These are phyloP conservation scores for Hansenula sp. DNA, from an alignment of 1,139 yeast species.

Conservation along the genomic window DNA sequence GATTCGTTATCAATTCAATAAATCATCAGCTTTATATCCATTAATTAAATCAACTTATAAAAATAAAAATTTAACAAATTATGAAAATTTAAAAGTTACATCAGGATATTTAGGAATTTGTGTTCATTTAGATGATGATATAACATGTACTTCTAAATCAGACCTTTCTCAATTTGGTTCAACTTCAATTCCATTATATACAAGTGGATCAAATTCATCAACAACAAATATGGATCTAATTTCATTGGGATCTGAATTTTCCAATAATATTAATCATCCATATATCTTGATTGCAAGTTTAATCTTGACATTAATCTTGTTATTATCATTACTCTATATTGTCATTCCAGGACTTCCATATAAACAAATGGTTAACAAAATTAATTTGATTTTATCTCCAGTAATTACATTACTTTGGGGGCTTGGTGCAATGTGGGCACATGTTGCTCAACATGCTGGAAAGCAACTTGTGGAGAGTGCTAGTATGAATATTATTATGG, in stretches of 20 bases:
- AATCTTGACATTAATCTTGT: slow-evolving; percentile 37
- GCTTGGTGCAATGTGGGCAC: slow-evolving; percentile 64
- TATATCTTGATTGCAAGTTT: slow-evolving; percentile 47
- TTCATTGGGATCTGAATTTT: slow-evolving; percentile 37
- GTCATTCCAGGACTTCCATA: slow-evolving; percentile 46
- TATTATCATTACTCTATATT: slow-evolving; percentile 39
- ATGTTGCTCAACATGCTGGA: slow-evolving; percentile 52
- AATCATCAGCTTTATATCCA: slow-evolving; percentile 34
- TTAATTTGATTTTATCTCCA: slow-evolving; percentile 33
- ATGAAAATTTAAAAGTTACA: slow-evolving; percentile 33
- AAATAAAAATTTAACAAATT: slow-evolving; percentile 22
- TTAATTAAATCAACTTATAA: slow-evolving; percentile 31
- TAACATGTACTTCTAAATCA: slow-evolving; percentile 32
- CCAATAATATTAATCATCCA: slow-evolving; percentile 47
- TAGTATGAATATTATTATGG: slow-evolving; percentile 46
- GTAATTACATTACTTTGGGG: slow-evolving; percentile 54
- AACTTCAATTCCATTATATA: slow-evolving; percentile 30
- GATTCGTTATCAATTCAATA: slow-evolving; percentile 41
- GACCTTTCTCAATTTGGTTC: slow-evolving; percentile 23
- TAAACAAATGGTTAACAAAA: slow-evolving; percentile 29
- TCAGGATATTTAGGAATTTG: slow-evolving; percentile 54
- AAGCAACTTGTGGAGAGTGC: slow-evolving; percentile 40
- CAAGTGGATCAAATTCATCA: slow-evolving; percentile 24
- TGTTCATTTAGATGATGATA: slow-evolving; percentile 25
- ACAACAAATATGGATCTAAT: slow-evolving; percentile 36